phyloP scores from a whole-genome alignment of 345 rosid genomes.

The Noccaea bulbosa region DNA sequence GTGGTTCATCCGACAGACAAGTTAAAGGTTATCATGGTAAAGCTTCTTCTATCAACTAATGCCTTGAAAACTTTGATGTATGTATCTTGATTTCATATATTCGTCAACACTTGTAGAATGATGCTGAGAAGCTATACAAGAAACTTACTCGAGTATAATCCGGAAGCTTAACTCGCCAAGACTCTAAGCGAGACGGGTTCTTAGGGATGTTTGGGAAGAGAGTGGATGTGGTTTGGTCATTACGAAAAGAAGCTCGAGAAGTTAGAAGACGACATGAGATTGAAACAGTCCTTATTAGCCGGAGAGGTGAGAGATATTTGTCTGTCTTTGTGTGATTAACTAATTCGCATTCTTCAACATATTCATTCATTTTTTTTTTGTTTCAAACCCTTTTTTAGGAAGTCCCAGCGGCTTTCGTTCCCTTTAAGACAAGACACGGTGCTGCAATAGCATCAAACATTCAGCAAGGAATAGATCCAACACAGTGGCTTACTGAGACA shows the following conservation, averaged over 20 bases:
- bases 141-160: conserved; percentile 61
- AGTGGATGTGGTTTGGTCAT: conserved; percentile 61
- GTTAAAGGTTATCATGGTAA: conserved; percentile 68
- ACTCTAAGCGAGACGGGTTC: conserved; percentile 60
- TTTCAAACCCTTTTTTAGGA: conserved; percentile 53
- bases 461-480: conserved; percentile 81
- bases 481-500: conserved; percentile 83
- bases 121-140: conserved; percentile 66
- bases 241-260: conserved; percentile 69
- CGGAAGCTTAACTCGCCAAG: conserved; percentile 42
- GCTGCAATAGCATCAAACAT: conserved; percentile 79
- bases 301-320: conserved; percentile 54
- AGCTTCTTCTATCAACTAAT: conserved; percentile 37
- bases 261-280: conserved; percentile 64
- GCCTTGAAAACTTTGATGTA: not conserved
- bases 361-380: conserved; percentile 20
- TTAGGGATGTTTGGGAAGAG: conserved; percentile 71
- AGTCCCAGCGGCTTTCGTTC: conserved; percentile 89
- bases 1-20: conserved; percentile 66
- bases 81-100: conserved; percentile 18
- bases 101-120: conserved; percentile 49
- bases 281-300: conserved; percentile 55
- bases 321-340: conserved; percentile 1
- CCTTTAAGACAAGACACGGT: conserved; percentile 79
- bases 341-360: conserved; percentile 7